A percentile compares a stretch with the other conserved stretches of the same genome.
phyloP scores from a whole-genome alignment of 1,139 yeast species.

The Fermentozyma sake region DNA sequence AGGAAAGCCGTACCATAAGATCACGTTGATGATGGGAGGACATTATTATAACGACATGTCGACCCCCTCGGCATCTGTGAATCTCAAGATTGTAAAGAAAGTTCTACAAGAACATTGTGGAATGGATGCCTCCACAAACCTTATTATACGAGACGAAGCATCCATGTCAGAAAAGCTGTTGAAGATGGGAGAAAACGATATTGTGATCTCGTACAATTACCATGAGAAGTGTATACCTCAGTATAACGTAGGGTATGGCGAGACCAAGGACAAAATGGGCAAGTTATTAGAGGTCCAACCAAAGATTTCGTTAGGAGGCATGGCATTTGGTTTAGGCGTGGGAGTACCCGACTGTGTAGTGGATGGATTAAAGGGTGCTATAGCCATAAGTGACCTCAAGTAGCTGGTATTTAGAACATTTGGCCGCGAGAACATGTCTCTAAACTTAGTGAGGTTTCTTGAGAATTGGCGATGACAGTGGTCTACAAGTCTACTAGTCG shows the following conservation, averaged over 20 bases:
- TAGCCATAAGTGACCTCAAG: slow-evolving; percentile 5
- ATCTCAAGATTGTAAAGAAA: slow-evolving; percentile 39
- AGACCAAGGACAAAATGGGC: slow-evolving; percentile 35
- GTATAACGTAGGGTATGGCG: slow-evolving; percentile 68
- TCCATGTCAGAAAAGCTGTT: slow-evolving; percentile 16
- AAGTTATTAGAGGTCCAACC: slow-evolving; percentile 27
- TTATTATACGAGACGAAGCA: slow-evolving; percentile 26
- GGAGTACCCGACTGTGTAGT: slow-evolving; percentile 88
- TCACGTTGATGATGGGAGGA: slow-evolving; percentile 93
- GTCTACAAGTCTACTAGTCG: too few species aligned
- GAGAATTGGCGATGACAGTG: too few species aligned
- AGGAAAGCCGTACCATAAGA: slow-evolving; percentile 46
- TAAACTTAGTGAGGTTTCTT: too few species aligned
- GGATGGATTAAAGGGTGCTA: slow-evolving; percentile 58
- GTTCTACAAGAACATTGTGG: slow-evolving; percentile 48
- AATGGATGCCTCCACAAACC: slow-evolving; percentile 24
- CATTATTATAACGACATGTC: slow-evolving; percentile 41
- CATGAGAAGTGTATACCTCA: slow-evolving; percentile 73
- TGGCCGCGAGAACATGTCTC: too few species aligned
- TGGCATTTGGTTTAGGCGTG: slow-evolving; percentile 75
- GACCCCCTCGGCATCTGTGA: slow-evolving; percentile 44
- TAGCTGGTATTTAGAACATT: too few species aligned
- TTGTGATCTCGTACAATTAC: slow-evolving; percentile 32
- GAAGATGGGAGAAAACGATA: slow-evolving; percentile 23
- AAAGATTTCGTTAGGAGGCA: slow-evolving; percentile 67